Evolutionary conservation across 768 basidiomycete genomes (phyloP), one percentile per base, ranked within the genome.

Genomic region (Hortiboletus flavorubellus): DNA sequence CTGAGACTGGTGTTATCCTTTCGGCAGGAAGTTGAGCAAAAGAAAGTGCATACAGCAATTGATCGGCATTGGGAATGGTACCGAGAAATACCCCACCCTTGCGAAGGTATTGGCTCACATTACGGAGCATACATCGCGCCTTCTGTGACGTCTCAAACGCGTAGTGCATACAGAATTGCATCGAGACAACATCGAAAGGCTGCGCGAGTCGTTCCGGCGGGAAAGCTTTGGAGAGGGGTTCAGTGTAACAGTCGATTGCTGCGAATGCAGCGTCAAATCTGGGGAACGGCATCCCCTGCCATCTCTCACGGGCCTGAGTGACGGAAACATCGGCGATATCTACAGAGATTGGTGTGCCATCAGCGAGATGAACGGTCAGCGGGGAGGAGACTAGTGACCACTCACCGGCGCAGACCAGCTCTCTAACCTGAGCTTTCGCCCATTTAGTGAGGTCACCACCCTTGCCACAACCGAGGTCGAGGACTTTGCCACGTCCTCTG

Each of bases 121-220:
- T 99, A 37, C 85, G 80, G 33, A 99, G 83, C 97, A 99, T 97
- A 69, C 84, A 87, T 33, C 91, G 81, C 26, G 86, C 90, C 68
- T 97, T 97, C 55, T 81, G 76, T 31, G 84, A 81, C n/a, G 81
- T 88, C 71, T 98, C 94, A 69, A 99, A 98, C 8, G 97, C 97
- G 67, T 99, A 98, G 70, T 99, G 97, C 91, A 99, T 98, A 72
- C 97, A 98, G 70, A 99, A 99, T 68, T 99, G 97, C 93, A 98
- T 92, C 3, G 93, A 91, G 6, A 98, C 93, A 53, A 93, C 91
- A 66, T 98, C 97, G 66, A 97, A 97, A 6, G 86, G 86, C 31
- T 80, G 78, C 0, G 73, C 75, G 26, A 91, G 79, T 57, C 79
- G 74, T 16, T 78, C 77, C 1, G 81, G 81, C 4, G 86, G 72